Conservation (phyloP, 2,329 filamentous ascomycete genomes). For the Leptodontidium sp. region DNA sequence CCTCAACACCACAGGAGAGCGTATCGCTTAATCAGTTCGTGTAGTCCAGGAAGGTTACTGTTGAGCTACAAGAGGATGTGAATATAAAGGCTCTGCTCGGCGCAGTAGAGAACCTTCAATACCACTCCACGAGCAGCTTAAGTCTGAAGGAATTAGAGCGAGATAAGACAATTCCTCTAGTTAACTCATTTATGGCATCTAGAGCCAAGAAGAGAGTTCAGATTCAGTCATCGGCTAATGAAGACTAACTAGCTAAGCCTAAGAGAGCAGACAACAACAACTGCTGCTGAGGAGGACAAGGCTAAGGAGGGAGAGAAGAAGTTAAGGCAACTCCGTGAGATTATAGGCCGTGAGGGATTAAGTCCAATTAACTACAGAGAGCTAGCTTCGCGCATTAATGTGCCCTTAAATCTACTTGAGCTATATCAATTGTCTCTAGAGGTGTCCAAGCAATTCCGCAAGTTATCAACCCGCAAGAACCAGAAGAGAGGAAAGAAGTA, state of each 20-base stretch:
- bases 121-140: background rate
- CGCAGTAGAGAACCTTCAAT: background rate
- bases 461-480: background rate
- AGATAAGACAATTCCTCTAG: too few relatives aligned
- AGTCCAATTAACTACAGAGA: background rate
- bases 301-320: background rate
- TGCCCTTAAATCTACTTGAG: background rate
- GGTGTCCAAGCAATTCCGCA: background rate
- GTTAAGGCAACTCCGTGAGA: background rate
- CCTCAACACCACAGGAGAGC: background rate
- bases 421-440: background rate
- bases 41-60: background rate
- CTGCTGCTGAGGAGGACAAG: fast-evolving
- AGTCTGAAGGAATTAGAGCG: background rate
- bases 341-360: background rate
- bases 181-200: too few relatives aligned
- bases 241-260: background rate
- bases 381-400: background rate
- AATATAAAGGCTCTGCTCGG: background rate
- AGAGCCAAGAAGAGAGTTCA: background rate
- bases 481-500: background rate
- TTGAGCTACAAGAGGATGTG: background rate
- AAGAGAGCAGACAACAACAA: too few relatives aligned
- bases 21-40: background rate
- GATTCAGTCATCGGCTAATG: background rate